Evolutionary conservation across 228 moss, liverwort and hornwort genomes (phyloP), one percentile per base, ranked within the genome.

Genomic region (Sphagnum fallax): DNA sequence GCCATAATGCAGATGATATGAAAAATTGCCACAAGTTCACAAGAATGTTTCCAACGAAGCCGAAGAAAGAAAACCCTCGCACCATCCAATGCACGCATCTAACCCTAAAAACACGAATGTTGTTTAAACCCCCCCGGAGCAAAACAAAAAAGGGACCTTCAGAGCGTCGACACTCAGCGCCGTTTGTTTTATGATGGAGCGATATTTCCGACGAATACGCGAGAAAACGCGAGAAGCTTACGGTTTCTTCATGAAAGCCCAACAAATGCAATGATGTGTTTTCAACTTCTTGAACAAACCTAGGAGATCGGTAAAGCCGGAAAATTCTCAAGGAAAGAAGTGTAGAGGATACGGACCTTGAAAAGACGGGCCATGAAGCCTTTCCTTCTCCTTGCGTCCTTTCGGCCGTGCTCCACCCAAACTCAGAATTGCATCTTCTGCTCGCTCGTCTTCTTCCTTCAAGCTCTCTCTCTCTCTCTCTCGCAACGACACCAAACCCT

Each of bases 341-440:
- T 9, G 14, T 58, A 14, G 58, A 9, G 10, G 14, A 65, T 50
- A 9, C 62, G 52, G 51, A 85, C 85, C 85, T 82, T 85, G 74
- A 85, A 85, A 67, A 85, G 85, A 60, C 79, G 85, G 67, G 85
- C 85, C 85, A 85, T 85, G 59, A 11, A 58, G 58, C 10, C 58
- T 14, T 14, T 58, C 58, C 58, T 14, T 4, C 58, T 58, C 14
- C 4, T 58, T 14, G 32, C 32, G 32, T 32, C 32, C 32, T 2
- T 32, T 32, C 32, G 1, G 32, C 2, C 32, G 32, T 32, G 32
- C 32, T 32, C 32, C 32, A 32, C 32, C 32, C 32, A 32, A 32
- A 32, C 32, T 32, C 32, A 32, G 32, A 32, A 32, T 1, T 32
- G 32, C 32, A 32, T 32, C 32, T 32, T 32, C 32, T 32, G 32